Base-by-base conservation (phyloP, 305 asterid species). In the Coffea humblotiana region DNA sequence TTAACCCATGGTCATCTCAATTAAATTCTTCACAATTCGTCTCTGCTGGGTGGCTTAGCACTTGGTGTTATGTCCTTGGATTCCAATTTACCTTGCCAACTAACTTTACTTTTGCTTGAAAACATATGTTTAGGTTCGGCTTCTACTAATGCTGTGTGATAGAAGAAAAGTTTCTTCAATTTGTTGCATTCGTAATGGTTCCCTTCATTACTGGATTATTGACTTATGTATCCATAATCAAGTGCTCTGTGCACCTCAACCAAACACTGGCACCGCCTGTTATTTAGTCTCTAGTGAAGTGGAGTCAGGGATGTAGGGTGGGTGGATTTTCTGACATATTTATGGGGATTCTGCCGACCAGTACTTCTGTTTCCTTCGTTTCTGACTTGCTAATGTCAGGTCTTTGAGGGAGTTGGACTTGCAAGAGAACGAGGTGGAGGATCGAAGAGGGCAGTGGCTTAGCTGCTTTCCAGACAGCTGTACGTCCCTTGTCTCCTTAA, bases 361-460 rank as follows among this genome's bases (percentile, higher is more conserved):
- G 35, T 56, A 45, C 32, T 29, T 69, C 23, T 23, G 48, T 64
- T 61, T 11, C 18, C 35, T 32, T 15, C 8, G 15, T 67, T 80
- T 21, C 1, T 40, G 64, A 3, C 58, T 75, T 71, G 27, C 73
- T 79, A 65, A 61, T 77, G 58, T 27, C 86, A 94, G 98, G 90
- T 82, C 72, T 82, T 91, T 92, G 25, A 88, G 89, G 83, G 97
- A 92, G 89, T 89, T 94, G 18, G 93, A 92, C 85, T 87, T 94
- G 87, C 97, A 92, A 85, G 95, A 91, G 81, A 90, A 87, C 63
- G 92, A 90, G 84, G 88, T 92, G 56, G 97, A 91, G 72, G 98
- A 92, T 52, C 89, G 83, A 25, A 90, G 90, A 85, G 97, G 97
- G 61, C 95, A 89, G 79, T 94, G 97, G 98, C 97, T 94, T 61